A percentile compares a stretch with the other conserved stretches of the same genome.
Evolutionary conservation across 2,329 filamentous ascomycete species (phyloP).

Genomic region (Sclerotinia borealis): DNA sequence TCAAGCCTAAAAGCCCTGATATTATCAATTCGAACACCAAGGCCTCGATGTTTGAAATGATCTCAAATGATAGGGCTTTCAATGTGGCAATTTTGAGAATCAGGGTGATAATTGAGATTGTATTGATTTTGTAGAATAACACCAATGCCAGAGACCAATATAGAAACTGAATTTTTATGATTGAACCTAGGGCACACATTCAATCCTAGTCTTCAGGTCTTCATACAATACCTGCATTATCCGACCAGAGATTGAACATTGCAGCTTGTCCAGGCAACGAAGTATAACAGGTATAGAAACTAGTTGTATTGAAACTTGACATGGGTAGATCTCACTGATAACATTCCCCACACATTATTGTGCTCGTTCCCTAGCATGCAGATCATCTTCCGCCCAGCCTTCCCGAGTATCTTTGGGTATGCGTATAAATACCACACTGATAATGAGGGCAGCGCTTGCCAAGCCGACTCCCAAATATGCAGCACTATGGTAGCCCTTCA

Average conservation of each 20-base stretch:
- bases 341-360: background rate
- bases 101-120: no score
- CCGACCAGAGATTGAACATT: background rate
- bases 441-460: constrained; percentile 32
- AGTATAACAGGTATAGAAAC: background rate
- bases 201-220: no score
- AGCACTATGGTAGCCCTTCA: constrained; percentile 36
- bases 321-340: background rate
- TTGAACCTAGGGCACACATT: no score
- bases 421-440: constrained; percentile 36
- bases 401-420: constrained; percentile 38
- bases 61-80: no score
- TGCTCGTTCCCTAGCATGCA: background rate
- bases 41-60: no score
- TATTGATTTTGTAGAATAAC: no score
- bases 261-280: background rate
- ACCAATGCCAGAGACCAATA: no score
- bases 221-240: no score
- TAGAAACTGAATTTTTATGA: no score
- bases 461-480: constrained; percentile 38
- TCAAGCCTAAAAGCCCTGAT: no score
- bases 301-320: background rate
- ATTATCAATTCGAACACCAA: no score
- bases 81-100: no score
- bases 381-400: constrained; percentile 28